Conservation (phyloP, 1,284 basidiomycete species). For the Ustilago hordei region DNA sequence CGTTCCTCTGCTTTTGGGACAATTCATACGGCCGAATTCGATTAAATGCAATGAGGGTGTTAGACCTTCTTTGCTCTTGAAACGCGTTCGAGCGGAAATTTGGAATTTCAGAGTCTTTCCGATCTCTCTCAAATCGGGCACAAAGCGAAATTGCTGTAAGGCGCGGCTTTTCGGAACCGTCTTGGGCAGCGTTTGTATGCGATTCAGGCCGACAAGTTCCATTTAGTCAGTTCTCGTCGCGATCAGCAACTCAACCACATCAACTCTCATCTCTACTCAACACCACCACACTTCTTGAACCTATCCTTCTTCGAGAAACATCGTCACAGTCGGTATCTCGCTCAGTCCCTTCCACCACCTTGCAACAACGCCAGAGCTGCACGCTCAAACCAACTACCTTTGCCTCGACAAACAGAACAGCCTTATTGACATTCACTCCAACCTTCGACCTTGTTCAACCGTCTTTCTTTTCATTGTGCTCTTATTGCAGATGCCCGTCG, state of each 20-base stretch:
- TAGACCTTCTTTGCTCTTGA: background rate
- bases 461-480: background rate
- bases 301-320: constrained; percentile 11
- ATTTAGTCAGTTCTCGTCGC: constrained; percentile 8
- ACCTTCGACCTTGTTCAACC: background rate
- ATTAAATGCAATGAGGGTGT: background rate
- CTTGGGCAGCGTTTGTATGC: background rate
- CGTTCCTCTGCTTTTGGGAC: background rate
- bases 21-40: background rate
- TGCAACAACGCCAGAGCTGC: background rate
- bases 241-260: constrained; percentile 10
- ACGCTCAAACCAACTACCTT: background rate
- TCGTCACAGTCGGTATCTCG: constrained; percentile 32
- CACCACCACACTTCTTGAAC: constrained; percentile 31
- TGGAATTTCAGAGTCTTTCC: background rate
- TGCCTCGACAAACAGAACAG: background rate
- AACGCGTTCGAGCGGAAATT: constrained; percentile 3
- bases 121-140: constrained; percentile 2
- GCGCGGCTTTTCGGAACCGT: constrained; percentile 12
- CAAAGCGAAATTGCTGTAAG: background rate
- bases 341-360: background rate
- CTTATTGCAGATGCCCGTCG: constrained; percentile 52
- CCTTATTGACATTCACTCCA: constrained; percentile 20
- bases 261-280: constrained; percentile 1
- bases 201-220: constrained; percentile 14